Percentiles rank a stretch among this genome's conserved stretches.
Conservation (phyloP, 2,329 filamentous ascomycete genomes). For the Davidsoniella virescens region DNA sequence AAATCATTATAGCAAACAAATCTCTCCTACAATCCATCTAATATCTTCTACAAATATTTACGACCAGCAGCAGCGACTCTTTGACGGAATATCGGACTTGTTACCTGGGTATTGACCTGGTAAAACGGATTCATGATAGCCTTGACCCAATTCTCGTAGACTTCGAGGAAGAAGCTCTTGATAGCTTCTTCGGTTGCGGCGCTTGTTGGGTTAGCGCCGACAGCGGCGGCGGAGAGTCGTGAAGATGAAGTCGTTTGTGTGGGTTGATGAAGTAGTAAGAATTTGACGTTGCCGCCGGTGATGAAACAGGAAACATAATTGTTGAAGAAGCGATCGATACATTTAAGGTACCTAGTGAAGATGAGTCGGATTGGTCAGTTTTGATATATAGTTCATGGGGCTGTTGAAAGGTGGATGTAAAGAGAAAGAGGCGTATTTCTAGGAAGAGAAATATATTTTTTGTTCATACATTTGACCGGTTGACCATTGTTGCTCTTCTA, state of each 20-base stretch:
- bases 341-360: constrained; percentile 68
- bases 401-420: no score
- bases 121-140: constrained; percentile 97
- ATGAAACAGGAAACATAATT: constrained; percentile 92
- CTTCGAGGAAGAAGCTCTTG: constrained; percentile 82
- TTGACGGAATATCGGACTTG: constrained; percentile 69
- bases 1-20: not conserved
- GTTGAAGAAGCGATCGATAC: constrained; percentile 92
- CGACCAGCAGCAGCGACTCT: constrained; percentile 75
- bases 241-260: constrained; percentile 19
- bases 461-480: constrained; percentile 59
- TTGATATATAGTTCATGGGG: not conserved
- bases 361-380: not conserved
- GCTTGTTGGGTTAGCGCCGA: constrained; percentile 69
- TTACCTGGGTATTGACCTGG: constrained; percentile 65
- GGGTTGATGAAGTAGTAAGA: constrained; percentile 84
- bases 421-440: not conserved
- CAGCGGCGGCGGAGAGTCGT: constrained; percentile 47
- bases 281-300: constrained; percentile 81
- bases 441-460: not conserved
- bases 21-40: not conserved
- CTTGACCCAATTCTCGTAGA: constrained; percentile 95
- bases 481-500: constrained; percentile 92
- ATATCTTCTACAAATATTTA: constrained; percentile 57
- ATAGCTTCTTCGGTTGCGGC: constrained; percentile 91